Evolutionary conservation across 2,329 filamentous ascomycete species (phyloP).

Genomic region (Penicillium sp.): DNA sequence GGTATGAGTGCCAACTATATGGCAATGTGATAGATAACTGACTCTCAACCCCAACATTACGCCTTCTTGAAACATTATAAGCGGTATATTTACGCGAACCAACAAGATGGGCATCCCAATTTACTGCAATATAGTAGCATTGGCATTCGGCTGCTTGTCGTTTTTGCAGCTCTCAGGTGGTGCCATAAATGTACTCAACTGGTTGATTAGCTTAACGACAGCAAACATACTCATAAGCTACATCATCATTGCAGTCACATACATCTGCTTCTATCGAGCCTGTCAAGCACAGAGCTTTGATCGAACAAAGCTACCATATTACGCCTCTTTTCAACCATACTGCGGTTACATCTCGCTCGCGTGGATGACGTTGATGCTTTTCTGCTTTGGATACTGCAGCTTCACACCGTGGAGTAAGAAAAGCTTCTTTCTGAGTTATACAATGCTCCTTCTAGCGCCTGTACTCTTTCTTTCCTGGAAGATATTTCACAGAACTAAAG

Average conservation of each 20-base stretch:
- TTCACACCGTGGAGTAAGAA: background rate
- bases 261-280: background rate
- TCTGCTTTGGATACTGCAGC: background rate
- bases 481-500: background rate
- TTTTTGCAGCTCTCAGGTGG: background rate
- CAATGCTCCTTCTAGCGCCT: background rate
- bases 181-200: background rate
- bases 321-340: background rate
- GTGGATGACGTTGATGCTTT: background rate
- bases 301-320: background rate
- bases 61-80: too few species aligned
- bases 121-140: background rate
- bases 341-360: background rate
- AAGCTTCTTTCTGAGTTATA: background rate
- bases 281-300: background rate
- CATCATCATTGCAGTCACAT: background rate
- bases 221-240: background rate
- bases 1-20: too few species aligned
- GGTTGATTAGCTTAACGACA: background rate
- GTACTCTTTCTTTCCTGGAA: background rate
- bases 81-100: too few species aligned
- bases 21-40: too few species aligned
- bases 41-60: too few species aligned
- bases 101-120: background rate
- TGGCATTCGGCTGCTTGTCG: background rate